Evolutionary conservation across 768 basidiomycete species (phyloP), one percentile per base, ranked within the genome.

Genomic region (Leccinum arenicola): DNA sequence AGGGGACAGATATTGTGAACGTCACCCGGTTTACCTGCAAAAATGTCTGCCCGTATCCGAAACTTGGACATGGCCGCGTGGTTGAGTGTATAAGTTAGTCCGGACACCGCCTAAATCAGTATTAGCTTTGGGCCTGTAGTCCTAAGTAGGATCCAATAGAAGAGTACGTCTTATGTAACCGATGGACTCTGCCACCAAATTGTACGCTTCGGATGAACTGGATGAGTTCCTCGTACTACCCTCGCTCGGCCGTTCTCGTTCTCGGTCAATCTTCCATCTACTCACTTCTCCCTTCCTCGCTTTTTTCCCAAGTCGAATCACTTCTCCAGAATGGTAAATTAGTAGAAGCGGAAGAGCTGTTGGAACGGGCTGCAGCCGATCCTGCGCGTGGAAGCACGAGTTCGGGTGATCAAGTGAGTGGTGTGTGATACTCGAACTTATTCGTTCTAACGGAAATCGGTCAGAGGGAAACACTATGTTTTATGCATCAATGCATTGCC

Each of bases 401-500:
- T 55, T 40, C 50, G 7, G 40, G 57, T 23, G 57, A 58, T 43
- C 62, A 60, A 17, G 64, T 66, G 23, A 38, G 60, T 59, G 19
- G 25, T 49, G 15, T 55, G n/a, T 8, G 6, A 50, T 59, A 6
- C 21, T 54, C 25, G 6, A 9, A 33, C 3, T 27, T 23, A 17
- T 31, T 10, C 21, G n/a, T 11, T 8, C 61, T 66, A 48, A 63
- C 54, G 63, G 60, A 38, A 17, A 45, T 48, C 51, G 12, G 11
- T 27, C 40, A 87, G 81, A 77, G 73, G 11, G 88, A 89, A 35
- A 89, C 90, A 65, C 75, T 94, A 51, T 81, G 82, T 60, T 92
- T 91, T 64, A 79, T 93, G 38, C 91, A 91, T 69, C 89, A 93
- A 64, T 84, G 85, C 33, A 83, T 95, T 54, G 94, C 91, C 15